A percentile compares a stretch with the other conserved stretches of the same genome.
phyloP scores from a whole-genome alignment of 2,329 filamentous ascomycete species.

The Aspergillus tubingensis region DNA sequence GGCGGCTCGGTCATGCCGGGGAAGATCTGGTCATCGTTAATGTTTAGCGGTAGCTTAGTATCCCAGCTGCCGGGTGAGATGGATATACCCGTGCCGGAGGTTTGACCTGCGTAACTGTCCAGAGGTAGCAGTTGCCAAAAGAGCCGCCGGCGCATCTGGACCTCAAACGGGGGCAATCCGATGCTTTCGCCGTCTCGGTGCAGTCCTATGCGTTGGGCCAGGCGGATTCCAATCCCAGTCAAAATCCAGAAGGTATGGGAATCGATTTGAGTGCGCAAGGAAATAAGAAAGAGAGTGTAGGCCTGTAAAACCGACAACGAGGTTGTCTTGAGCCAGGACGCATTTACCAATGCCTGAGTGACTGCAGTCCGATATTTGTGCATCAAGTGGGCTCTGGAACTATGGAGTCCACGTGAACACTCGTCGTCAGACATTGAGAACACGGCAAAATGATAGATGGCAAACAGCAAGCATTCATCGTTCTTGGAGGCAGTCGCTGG shows the following conservation, averaged over 20 bases:
- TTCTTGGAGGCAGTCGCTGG: slow-evolving; percentile 29
- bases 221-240: slow-evolving; percentile 48
- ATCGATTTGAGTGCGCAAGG: slow-evolving; percentile 42
- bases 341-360: slow-evolving; percentile 20
- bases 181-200: slow-evolving; percentile 50
- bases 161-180: slow-evolving; percentile 50
- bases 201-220: slow-evolving; percentile 51
- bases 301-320: slow-evolving; percentile 20
- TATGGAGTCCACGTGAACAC: slow-evolving; percentile 10
- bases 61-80: slow-evolving; percentile 21
- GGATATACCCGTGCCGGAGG: slow-evolving; percentile 28
- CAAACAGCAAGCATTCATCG: slow-evolving; percentile 40
- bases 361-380: slow-evolving; percentile 13
- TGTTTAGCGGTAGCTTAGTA: slow-evolving; percentile 44
- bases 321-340: slow-evolving; percentile 21
- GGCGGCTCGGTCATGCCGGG: slow-evolving; percentile 45
- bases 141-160: slow-evolving; percentile 37
- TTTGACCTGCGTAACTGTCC: slow-evolving; percentile 29
- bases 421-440: slow-evolving; percentile 20
- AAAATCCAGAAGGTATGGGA: slow-evolving; percentile 55
- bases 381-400: slow-evolving; percentile 5
- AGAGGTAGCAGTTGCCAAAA: slow-evolving; percentile 30
- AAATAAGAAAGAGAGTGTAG: slow-evolving; percentile 17
- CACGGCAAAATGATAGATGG: slow-evolving; percentile 26
- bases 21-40: slow-evolving; percentile 40